Base-by-base conservation (phyloP, 495 filamentous ascomycete species). In the Jackrogersella minutella region DNA sequence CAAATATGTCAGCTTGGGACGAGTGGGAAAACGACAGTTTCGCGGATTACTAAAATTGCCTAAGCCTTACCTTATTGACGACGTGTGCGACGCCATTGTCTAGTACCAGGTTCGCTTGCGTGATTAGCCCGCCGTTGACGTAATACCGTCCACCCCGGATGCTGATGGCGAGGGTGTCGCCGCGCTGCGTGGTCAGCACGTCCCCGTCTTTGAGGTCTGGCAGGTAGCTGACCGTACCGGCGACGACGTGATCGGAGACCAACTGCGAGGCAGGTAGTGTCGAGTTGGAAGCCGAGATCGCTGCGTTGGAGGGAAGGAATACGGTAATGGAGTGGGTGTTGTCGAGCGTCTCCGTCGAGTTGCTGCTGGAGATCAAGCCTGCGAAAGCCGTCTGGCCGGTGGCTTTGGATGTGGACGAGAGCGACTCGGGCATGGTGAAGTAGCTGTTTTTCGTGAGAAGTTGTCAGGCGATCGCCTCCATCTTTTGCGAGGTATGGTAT, bases 351-450 rank as follows among this genome's bases (percentile, higher is more conserved):
- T 76, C 74, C 28, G 76, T 78, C 43, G 78, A 63, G 58, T 82
- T 80, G 65, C 78, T 81, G 13, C 66, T 77, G 30, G 73, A 79
- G 39, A 74, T 72, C 13, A 69, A 16, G 53, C 46, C 28, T 13
- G 56, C 44, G 57, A 74, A 69, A 24, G 61, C 39, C 1, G 71
- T 69, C 53, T 68, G 67, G 10, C 67, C 55, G 49, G 41, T 68
- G 1, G 47, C 34, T 47, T 62, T 34, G 22, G 52, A 51, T 30
- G 64, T 72, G 10, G 37, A 47, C 14, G 76, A 62, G 16, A 81
- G 78, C 60, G 79, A 76, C 19, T 81, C 73, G 5, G 81, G 81
- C 54, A 78, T 69, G 16, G 73, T 77, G 73, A 84, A 82, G 51
- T 62, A 74, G 4, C 70, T 75, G 34, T 37, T 16, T 0, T 1